These are phyloP conservation scores for Tillandsia fasciculata DNA, from an alignment of 176 grass and related monocot species.

Conservation along the genomic window DNA sequence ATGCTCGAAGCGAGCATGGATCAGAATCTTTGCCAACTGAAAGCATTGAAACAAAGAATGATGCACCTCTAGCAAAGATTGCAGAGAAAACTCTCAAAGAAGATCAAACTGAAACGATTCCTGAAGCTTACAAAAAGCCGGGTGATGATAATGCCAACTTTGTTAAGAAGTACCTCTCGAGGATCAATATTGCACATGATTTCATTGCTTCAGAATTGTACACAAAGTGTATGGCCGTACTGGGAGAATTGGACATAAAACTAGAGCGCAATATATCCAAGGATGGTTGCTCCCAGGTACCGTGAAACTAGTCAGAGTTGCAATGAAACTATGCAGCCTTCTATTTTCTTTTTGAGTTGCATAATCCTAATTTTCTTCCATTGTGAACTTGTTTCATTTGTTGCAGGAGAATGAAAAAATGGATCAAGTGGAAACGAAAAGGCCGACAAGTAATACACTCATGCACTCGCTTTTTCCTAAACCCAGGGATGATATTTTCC, in stretches of 20 bases:
- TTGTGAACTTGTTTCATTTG: background rate
- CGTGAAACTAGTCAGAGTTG: background rate
- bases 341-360: conserved; percentile 23
- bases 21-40: conserved; percentile 24
- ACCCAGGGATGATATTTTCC: conserved; percentile 43
- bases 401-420: conserved; percentile 29
- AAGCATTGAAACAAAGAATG: conserved; percentile 39
- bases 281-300: conserved; percentile 18
- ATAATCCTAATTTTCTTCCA: conserved; percentile 5
- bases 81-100: conserved; percentile 12
- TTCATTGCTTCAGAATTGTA: conserved; percentile 69
- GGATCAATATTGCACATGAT: conserved; percentile 49
- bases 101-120: conserved; percentile 13
- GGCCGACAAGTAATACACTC: conserved; percentile 27
- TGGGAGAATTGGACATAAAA: conserved; percentile 37
- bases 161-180: conserved; percentile 53
- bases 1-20: conserved; percentile 11
- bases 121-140: conserved; percentile 24
- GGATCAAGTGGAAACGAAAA: conserved; percentile 30
- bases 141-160: conserved; percentile 32
- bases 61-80: conserved; percentile 7
- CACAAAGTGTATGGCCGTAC: conserved; percentile 40
- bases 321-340: background rate
- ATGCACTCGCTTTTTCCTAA: conserved; percentile 50
- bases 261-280: conserved; percentile 3